Evolutionary conservation across 768 basidiomycete species (phyloP).

Genomic region (Russula vinacea): DNA sequence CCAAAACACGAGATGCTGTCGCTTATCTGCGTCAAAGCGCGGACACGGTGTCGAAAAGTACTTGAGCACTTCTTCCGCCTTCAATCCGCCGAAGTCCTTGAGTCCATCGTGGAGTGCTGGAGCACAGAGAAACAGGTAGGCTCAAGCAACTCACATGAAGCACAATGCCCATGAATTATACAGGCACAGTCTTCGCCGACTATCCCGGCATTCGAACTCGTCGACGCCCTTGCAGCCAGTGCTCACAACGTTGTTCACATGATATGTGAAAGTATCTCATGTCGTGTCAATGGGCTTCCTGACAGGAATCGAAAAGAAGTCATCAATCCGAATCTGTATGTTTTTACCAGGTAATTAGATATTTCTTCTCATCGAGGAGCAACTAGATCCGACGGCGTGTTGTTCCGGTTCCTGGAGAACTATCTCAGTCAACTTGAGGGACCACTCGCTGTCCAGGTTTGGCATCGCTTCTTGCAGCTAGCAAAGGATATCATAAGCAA

Average conservation of each 20-base stretch:
- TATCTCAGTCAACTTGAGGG: slow-evolving; percentile 84
- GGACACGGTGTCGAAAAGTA: slow-evolving; percentile 69
- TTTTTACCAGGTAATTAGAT: slow-evolving; percentile 16
- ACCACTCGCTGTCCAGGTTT: slow-evolving; percentile 89
- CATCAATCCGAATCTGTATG: slow-evolving; percentile 66
- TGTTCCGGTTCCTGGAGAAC: slow-evolving; percentile 87
- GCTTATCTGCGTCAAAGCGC: slow-evolving; percentile 62
- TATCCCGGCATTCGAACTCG: slow-evolving; percentile 69
- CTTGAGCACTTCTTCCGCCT: slow-evolving; percentile 84
- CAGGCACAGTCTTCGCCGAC: slow-evolving; percentile 11
- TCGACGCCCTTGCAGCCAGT: slow-evolving; percentile 79
- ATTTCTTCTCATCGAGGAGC: neutral
- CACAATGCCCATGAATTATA: slow-evolving; percentile 21
- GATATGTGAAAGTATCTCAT: slow-evolving; percentile 77
- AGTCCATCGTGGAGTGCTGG: slow-evolving; percentile 84
- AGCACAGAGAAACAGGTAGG: slow-evolving; percentile 52
- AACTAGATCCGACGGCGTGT: slow-evolving; percentile 58
- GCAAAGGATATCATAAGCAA: slow-evolving; percentile 71
- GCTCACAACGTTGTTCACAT: slow-evolving; percentile 86
- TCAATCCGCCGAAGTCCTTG: slow-evolving; percentile 76
- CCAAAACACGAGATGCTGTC: slow-evolving; percentile 66
- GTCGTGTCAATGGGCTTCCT: slow-evolving; percentile 51
- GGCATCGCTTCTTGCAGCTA: slow-evolving; percentile 73
- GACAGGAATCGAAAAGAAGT: slow-evolving; percentile 62
- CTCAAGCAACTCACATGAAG: neutral